phyloP scores from a whole-genome alignment of 371 early-diverging fungal genomes.

The Actinomortierella ambigua region DNA sequence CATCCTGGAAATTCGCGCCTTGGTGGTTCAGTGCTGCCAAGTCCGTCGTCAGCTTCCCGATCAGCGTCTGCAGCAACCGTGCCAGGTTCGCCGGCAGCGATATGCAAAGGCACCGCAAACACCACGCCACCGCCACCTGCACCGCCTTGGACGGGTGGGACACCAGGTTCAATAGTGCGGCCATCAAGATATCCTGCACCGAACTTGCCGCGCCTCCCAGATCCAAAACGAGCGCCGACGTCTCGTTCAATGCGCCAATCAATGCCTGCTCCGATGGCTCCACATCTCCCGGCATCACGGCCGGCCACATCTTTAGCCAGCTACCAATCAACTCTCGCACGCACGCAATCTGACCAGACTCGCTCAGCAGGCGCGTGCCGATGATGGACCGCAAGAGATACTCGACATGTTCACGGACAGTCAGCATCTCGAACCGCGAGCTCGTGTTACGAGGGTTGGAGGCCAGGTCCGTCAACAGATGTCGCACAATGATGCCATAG shows the following conservation, averaged over 20 bases:
- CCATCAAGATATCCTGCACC: constrained; percentile 69
- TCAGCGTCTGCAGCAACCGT: constrained; percentile 62
- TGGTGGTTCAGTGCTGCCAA: constrained; percentile 53
- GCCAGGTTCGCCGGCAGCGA: constrained; percentile 71
- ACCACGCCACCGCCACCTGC: constrained; percentile 77
- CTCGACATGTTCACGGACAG: constrained; percentile 67
- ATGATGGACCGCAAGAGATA: constrained; percentile 81
- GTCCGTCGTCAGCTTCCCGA: constrained; percentile 63
- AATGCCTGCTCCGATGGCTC: constrained; percentile 65
- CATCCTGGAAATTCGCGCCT: constrained; percentile 54
- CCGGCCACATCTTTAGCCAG: constrained; percentile 76
- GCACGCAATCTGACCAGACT: constrained; percentile 81
- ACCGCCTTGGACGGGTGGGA: constrained; percentile 74
- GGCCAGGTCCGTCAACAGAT: constrained; percentile 67
- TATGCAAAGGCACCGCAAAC: constrained; percentile 70
- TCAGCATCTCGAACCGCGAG: constrained; percentile 62
- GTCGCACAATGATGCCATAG: constrained; percentile 71
- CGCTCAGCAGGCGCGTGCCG: constrained; percentile 72
- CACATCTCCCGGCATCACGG: constrained; percentile 63
- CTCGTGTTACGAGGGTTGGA: constrained; percentile 47
- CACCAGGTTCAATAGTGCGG: constrained; percentile 70
- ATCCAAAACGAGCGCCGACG: constrained; percentile 73
- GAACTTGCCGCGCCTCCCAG: constrained; percentile 78
- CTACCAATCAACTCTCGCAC: constrained; percentile 65
- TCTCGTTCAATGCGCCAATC: constrained; percentile 74